Evolutionary conservation across 1,139 yeast species (phyloP), one percentile per base, ranked within the genome.

Genomic region (Pichia sp.): DNA sequence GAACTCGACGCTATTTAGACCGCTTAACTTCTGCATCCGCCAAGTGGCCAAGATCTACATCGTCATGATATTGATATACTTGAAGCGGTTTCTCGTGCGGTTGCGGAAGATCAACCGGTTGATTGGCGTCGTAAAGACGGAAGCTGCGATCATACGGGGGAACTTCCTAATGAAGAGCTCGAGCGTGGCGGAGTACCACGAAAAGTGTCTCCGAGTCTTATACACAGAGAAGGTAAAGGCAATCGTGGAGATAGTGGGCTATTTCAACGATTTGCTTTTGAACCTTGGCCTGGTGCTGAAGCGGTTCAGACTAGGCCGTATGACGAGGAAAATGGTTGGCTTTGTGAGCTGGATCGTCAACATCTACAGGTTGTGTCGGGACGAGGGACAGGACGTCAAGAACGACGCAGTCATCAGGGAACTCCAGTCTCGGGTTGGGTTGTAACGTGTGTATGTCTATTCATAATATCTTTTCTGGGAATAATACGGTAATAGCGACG

Each of bases 321-420:
- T 55, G 31, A 16, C 62, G 21, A 55, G 50, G 40, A 58, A 55
- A 37, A 22, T 61, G 19, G 55, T 64, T 28, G 62, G 62, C n/a
- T 37, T 60, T 22, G 46, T 64, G 2, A 62, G 66, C 42, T 66
- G 69, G 69, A 40, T 62, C 0, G 55, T 62, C n/a, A 60, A 62
- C 44, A 47, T 65, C 2, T 64, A 65, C 48, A 51, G 68, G 41
- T 50, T 62, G 13, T 59, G 63, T 44, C 58, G 58, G 37, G 65
- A 61, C 45, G 66, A 60, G 16, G 28, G 16, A 7, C 37, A 26
- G 25, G 53, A 47, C 18, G 13, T 4, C 4, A 23, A 48, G 42
- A 48, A 47, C 40, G 51, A 47, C 16, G 21, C 9, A 2, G 22
- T 23, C 1, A 45, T 51, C 4, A 44, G 31, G 4, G 54, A 44